These are phyloP conservation scores for Candida boleticola DNA, from an alignment of 805 yeast genomes.

Conservation along the genomic window DNA sequence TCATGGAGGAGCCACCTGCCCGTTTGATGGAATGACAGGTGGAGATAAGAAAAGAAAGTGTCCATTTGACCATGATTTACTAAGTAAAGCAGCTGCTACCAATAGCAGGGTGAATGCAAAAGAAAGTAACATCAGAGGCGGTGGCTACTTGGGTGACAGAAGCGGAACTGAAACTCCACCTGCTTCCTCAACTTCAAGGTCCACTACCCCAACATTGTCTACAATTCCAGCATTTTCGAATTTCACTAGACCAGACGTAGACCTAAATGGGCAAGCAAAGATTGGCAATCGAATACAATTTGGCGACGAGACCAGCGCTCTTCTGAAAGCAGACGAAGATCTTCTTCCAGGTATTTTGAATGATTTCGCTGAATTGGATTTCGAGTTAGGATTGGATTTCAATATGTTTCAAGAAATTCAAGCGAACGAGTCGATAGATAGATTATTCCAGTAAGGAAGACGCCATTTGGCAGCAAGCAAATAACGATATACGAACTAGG, in stretches of 20 bases:
- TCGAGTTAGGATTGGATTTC: slow-evolving; percentile 2
- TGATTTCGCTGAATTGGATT: slow-evolving; percentile 3
- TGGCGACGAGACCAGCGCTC: neutral
- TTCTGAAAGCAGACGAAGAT: neutral
- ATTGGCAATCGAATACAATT: no score
- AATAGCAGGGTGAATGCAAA: neutral
- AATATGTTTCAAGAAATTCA: slow-evolving; percentile 2
- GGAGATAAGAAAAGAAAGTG: slow-evolving; percentile 22
- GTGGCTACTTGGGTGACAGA: neutral
- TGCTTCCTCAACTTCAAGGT: neutral
- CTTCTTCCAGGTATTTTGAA: slow-evolving; percentile 1
- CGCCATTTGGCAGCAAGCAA: no score
- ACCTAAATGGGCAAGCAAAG: no score
- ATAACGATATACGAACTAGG: no score
- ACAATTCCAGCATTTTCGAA: neutral
- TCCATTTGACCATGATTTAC: slow-evolving; percentile 28
- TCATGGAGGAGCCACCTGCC: neutral
- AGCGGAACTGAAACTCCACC: neutral
- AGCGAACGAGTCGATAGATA: neutral
- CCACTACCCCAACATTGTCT: neutral
- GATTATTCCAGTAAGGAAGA: neutral
- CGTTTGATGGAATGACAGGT: slow-evolving; percentile 3
- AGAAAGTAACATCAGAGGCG: slow-evolving; percentile 2
- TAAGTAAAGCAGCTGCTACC: neutral
- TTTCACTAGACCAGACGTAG: no score